These are phyloP conservation scores for Macrophomina tecta DNA, from an alignment of 2,329 filamentous ascomycete genomes.

Conservation along the genomic window DNA sequence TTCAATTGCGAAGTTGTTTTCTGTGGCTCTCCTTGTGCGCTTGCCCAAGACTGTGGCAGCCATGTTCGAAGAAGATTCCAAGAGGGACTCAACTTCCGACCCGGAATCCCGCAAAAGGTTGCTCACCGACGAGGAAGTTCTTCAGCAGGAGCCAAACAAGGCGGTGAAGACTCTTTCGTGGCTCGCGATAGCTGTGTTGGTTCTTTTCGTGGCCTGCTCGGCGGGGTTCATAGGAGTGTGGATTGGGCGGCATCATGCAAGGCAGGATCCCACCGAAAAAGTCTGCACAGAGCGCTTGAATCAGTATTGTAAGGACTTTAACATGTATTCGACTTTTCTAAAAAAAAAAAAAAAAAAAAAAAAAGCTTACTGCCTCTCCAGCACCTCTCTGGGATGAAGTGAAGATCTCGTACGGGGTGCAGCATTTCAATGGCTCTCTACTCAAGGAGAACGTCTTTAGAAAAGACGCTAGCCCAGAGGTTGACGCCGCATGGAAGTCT, in stretches of 20 bases:
- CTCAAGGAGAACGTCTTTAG: conserved; percentile 62
- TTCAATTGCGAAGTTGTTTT: neutral
- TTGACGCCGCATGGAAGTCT: conserved; percentile 63
- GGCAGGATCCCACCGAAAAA: conserved; percentile 32
- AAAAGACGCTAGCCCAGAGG: conserved; percentile 55
- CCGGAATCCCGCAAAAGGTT: conserved; percentile 21
- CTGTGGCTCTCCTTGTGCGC: neutral
- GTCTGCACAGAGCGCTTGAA: conserved; percentile 40
- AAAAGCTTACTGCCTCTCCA: conserved; percentile 27
- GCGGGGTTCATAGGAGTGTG: conserved; percentile 37
- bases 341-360: too few relatives aligned
- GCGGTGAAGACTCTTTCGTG: conserved; percentile 30
- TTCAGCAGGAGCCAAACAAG: neutral
- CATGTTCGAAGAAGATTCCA: conserved; percentile 8
- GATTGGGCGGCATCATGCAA: conserved; percentile 28
- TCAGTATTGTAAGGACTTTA: conserved; percentile 38
- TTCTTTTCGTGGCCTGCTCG: conserved; percentile 33
- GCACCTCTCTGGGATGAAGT: conserved; percentile 49
- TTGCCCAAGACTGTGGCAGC: neutral
- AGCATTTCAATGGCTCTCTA: conserved; percentile 63
- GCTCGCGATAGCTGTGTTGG: conserved; percentile 30
- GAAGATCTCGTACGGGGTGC: conserved; percentile 48
- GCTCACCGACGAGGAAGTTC: conserved; percentile 2
- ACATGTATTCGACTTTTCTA: neutral
- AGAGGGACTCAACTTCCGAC: neutral